Percentiles rank a stretch among this genome's conserved stretches.
These are phyloP conservation scores for Penicillium roqueforti DNA, from an alignment of 495 filamentous ascomycete species.

Conservation along the genomic window DNA sequence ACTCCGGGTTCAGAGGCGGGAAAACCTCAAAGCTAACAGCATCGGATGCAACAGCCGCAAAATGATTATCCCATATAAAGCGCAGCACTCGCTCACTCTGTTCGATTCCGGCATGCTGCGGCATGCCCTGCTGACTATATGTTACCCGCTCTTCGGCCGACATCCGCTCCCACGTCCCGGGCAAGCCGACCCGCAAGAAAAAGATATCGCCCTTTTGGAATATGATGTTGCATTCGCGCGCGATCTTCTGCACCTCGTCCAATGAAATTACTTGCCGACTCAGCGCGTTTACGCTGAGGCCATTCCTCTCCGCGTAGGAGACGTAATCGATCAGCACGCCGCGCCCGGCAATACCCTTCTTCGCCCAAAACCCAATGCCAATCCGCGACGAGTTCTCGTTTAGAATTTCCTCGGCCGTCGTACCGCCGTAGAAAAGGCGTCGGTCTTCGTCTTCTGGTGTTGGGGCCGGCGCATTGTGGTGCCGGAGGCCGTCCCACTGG, in stretches of 20 bases:
- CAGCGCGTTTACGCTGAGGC: constrained; percentile 52
- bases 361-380: constrained; percentile 46
- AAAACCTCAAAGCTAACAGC: constrained; percentile 64
- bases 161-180: constrained; percentile 40
- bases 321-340: constrained; percentile 55
- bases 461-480: constrained; percentile 43
- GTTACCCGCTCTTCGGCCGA: constrained; percentile 32
- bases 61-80: constrained; percentile 67
- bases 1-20: constrained; percentile 48
- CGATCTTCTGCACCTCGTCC: constrained; percentile 44
- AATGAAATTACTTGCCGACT: constrained; percentile 58
- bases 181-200: constrained; percentile 68
- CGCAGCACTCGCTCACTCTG: constrained; percentile 62
- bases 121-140: constrained; percentile 39
- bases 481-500: constrained; percentile 77
- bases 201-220: constrained; percentile 62
- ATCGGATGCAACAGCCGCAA: constrained; percentile 62
- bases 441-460: constrained; percentile 32
- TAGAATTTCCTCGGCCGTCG: constrained; percentile 49
- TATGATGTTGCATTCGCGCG: constrained; percentile 56
- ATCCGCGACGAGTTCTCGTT: constrained; percentile 50
- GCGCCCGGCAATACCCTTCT: constrained; percentile 51
- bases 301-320: constrained; percentile 44
- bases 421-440: constrained; percentile 51
- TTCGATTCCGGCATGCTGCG: constrained; percentile 55